These are phyloP conservation scores for Ulota crispa DNA, from an alignment of 225 moss, liverwort and hornwort species.

Conservation along the genomic window DNA sequence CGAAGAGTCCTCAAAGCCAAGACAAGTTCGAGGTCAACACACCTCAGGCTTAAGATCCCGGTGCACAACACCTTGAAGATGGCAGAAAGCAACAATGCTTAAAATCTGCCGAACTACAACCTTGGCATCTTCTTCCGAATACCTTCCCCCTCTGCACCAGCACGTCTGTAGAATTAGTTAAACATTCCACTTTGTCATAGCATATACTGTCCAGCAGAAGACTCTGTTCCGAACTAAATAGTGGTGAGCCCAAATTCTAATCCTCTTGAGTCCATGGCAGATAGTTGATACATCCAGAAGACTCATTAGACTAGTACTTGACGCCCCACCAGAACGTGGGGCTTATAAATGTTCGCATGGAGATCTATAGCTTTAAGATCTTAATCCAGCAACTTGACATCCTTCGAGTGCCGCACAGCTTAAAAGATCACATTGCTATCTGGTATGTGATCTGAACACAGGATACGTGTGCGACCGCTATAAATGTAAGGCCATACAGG, in stretches of 20 bases:
- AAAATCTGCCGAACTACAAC: constrained; percentile 88
- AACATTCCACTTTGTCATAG: neutral
- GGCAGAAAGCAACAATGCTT: constrained; percentile 92
- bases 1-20: neutral
- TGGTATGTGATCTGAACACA: neutral
- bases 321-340: neutral
- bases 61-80: constrained; percentile 92
- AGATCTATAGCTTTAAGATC: constrained; percentile 17
- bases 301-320: neutral
- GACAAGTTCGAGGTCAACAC: constrained; percentile 21
- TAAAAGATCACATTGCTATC: neutral
- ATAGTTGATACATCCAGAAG: neutral
- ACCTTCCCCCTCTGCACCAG: constrained; percentile 70
- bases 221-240: neutral
- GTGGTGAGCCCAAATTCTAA: constrained; percentile 31
- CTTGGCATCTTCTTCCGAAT: constrained; percentile 89
- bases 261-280: constrained; percentile 8
- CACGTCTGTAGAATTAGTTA: neutral
- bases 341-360: neutral
- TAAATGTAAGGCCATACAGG: neutral
- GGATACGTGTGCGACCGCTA: neutral
- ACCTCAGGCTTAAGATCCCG: constrained; percentile 96
- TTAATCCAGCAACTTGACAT: neutral
- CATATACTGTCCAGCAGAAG: neutral
- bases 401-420: constrained; percentile 24